These are phyloP conservation scores for Mucor piriformis DNA, from an alignment of 371 early-diverging fungal species.

Conservation along the genomic window DNA sequence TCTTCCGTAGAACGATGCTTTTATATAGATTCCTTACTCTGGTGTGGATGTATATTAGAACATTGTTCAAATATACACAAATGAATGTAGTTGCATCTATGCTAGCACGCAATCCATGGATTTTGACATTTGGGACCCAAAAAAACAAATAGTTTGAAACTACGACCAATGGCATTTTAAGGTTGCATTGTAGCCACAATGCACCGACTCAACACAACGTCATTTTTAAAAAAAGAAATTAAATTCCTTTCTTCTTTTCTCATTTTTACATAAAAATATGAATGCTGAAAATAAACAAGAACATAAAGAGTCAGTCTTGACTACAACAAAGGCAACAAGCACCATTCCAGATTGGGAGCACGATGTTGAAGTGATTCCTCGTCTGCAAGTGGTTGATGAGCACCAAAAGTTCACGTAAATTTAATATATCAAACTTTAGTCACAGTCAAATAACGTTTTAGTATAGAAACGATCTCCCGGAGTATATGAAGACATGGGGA, in stretches of 20 bases:
- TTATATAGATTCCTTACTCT: no score
- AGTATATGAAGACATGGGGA: slow-evolving; percentile 83
- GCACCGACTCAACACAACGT: neutral
- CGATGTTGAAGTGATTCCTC: slow-evolving; percentile 44
- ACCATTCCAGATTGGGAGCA: slow-evolving; percentile 30
- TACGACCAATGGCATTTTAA: neutral
- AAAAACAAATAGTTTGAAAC: no score
- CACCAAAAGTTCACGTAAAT: slow-evolving; percentile 82
- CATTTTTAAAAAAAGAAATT: neutral
- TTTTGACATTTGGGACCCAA: no score
- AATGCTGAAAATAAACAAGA: neutral
- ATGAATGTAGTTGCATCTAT: no score
- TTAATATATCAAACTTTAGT: neutral
- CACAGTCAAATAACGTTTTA: neutral
- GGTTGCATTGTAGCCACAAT: neutral
- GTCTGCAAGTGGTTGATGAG: slow-evolving; percentile 85
- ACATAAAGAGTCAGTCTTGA: neutral
- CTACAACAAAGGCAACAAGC: neutral
- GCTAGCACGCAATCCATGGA: no score
- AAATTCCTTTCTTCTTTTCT: neutral
- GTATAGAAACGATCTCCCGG: slow-evolving; percentile 62
- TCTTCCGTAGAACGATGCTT: no score
- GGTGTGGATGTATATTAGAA: no score
- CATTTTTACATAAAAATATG: neutral
- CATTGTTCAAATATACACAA: no score